Base-by-base conservation (phyloP, 164 flowering plant species). In the Akebia trifoliata region DNA sequence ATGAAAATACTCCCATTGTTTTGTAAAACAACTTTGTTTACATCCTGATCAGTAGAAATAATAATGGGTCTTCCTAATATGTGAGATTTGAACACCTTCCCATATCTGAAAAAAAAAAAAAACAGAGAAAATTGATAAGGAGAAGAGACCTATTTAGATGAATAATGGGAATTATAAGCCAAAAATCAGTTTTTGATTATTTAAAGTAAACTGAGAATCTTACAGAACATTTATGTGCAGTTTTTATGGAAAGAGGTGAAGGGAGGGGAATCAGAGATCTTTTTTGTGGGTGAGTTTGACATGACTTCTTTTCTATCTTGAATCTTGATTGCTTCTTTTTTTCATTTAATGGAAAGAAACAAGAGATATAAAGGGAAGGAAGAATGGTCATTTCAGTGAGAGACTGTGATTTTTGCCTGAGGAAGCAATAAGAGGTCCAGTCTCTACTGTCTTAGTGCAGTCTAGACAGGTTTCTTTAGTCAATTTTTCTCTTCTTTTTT, bases 71-170 rank as follows among this genome's bases (percentile, higher is more conserved):
- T 76, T 43, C 99, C 99, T 65, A 94, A 60, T 2, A 94, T 61
- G 61, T 90, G 79, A 1, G 97, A 84, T 59, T 69, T 86, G 81
- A 94, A 94, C 72, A 94, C 93, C 53, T 85, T 80, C 37, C 99
- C 99, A 56, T 86, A 86, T 56, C 99, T 94, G 72, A 24, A 50
- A 10, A 30, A 38, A 37, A 29, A 8, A 4, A 28, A 31, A 12
- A 21, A 39, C 15, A 6, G 18, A 46, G 31, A 31, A 52, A 4
- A 26, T 34, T 4, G 4, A 34, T 34, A 18, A 29, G 12, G 11
- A 18, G 4, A 4, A 6, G 10, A 52, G 8, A 14, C 42, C 44
- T 18, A 36, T 24, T 5, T 22, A 2, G 3, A 24, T 21, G 29
- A 20, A 37, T 22, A 12, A 8, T 14, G 18, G 10, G 37, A 20